phyloP scores from a whole-genome alignment of 108 stramenopile genomes.

The Phaeodactylum tricornutum region DNA sequence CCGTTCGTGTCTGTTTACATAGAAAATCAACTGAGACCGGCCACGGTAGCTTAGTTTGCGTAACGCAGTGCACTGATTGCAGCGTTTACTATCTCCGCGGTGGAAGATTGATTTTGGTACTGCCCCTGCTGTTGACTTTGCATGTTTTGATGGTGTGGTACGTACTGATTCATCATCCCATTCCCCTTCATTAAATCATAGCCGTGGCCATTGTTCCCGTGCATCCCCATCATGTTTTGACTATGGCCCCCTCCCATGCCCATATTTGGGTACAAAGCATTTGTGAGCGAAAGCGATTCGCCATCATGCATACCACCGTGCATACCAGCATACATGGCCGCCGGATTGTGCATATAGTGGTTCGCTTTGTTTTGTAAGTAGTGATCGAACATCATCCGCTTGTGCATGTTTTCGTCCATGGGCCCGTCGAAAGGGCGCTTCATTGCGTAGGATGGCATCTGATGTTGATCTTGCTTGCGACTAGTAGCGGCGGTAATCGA shows the following conservation, averaged over 20 bases:
- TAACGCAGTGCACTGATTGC: slow-evolving; percentile 36
- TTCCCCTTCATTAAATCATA: background rate
- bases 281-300: slow-evolving; percentile 4
- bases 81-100: slow-evolving; percentile 40
- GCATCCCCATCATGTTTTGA: too few relatives aligned
- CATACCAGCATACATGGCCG: slow-evolving; percentile 2
- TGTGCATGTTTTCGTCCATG: slow-evolving; percentile 6
- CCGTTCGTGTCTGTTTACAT: too few relatives aligned
- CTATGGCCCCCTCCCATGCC: background rate
- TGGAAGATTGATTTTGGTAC: slow-evolving; percentile 8
- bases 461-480: slow-evolving; percentile 28
- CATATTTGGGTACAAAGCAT: slow-evolving; percentile 6
- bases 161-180: background rate
- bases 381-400: slow-evolving; percentile 13
- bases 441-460: slow-evolving; percentile 13
- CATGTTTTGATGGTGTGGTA: background rate
- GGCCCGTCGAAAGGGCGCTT: slow-evolving; percentile 15
- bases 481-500: slow-evolving; percentile 40
- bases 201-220: background rate
- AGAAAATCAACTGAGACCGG: too few relatives aligned
- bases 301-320: slow-evolving; percentile 5
- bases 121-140: background rate
- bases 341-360: background rate
- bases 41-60: too few relatives aligned
- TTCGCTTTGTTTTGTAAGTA: slow-evolving; percentile 15